A percentile compares a stretch with the other conserved stretches of the same genome.
Evolutionary conservation across 2,329 filamentous ascomycete species (phyloP).

Genomic region (Magnaporthales sp.): DNA sequence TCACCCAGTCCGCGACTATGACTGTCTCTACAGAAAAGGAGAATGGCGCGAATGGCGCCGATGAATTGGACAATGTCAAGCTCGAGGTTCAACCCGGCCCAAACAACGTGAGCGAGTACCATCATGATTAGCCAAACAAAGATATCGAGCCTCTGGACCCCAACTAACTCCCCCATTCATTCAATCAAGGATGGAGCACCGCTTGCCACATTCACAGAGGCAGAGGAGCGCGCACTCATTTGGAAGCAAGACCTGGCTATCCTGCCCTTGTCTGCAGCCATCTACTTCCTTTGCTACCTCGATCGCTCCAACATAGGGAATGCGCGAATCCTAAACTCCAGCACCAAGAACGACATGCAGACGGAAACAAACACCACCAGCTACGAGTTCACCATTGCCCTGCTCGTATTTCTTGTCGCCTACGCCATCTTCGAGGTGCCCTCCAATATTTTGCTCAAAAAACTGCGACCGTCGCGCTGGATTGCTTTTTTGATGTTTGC

Average conservation of each 20-base stretch:
- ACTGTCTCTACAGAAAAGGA: not conserved
- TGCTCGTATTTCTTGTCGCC: conserved; percentile 54
- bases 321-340: conserved; percentile 55
- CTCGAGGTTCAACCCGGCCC: not conserved
- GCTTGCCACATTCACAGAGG: not conserved
- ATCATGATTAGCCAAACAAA: not conserved
- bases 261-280: conserved; percentile 51
- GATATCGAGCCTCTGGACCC: too few relatives aligned
- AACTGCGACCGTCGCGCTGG: conserved; percentile 53
- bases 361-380: conserved; percentile 52
- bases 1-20: not conserved
- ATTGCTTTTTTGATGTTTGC: conserved; percentile 56
- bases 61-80: not conserved
- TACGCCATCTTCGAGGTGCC: conserved; percentile 56
- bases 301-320: conserved; percentile 64
- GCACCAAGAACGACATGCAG: conserved; percentile 52
- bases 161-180: not conserved
- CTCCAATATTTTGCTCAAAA: conserved; percentile 58
- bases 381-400: conserved; percentile 48
- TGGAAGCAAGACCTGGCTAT: conserved; percentile 56
- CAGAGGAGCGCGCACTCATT: conserved; percentile 29
- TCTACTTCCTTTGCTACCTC: conserved; percentile 61
- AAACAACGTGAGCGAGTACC: not conserved
- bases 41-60: not conserved
- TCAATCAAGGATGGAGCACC: not conserved